Percentiles rank a stretch among this genome's conserved stretches.
Conservation (phyloP, 306 rosid species). For the Albizia julibrissin region DNA sequence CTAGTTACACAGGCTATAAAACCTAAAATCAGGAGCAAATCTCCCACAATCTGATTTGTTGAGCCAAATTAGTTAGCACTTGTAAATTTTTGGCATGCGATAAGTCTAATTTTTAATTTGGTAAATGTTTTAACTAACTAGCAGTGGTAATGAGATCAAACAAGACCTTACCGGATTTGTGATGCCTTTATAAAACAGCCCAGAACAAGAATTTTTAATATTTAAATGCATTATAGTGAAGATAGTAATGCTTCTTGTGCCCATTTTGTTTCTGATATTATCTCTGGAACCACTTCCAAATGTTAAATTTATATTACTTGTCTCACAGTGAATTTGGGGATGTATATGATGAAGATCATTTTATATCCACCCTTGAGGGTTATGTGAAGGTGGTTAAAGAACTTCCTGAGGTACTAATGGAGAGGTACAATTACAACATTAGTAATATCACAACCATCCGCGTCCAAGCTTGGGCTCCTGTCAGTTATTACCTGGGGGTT, state of each 20-base stretch:
- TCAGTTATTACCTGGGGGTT: conserved; percentile 69
- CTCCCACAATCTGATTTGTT: conserved; percentile 23
- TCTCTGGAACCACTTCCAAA: conserved; percentile 12
- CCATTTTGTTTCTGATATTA: conserved; percentile 14
- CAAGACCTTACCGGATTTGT: conserved; percentile 7
- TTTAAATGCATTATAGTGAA: conserved; percentile 16
- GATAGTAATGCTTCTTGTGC: conserved; percentile 13
- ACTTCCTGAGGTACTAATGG: conserved; percentile 72
- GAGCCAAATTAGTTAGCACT: conserved; percentile 14
- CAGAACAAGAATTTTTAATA: neutral
- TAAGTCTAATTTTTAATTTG: conserved; percentile 15
- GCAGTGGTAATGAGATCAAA: conserved; percentile 16
- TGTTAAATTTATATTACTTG: conserved; percentile 30
- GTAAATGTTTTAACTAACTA: conserved; percentile 26
- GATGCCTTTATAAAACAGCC: conserved; percentile 1
- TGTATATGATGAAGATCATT: conserved; percentile 87
- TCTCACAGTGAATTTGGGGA: conserved; percentile 74
- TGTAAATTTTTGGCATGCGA: neutral
- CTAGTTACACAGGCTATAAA: conserved; percentile 1
- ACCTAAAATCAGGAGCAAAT: conserved; percentile 21
- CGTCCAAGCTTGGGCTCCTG: conserved; percentile 91
- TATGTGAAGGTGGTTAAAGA: conserved; percentile 89
- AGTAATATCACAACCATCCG: conserved; percentile 67
- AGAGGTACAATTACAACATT: conserved; percentile 65
- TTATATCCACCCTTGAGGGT: conserved; percentile 79